Conservation (phyloP, 176 grass and related monocot genomes). For the Ampelocalamus luodianensis region DNA sequence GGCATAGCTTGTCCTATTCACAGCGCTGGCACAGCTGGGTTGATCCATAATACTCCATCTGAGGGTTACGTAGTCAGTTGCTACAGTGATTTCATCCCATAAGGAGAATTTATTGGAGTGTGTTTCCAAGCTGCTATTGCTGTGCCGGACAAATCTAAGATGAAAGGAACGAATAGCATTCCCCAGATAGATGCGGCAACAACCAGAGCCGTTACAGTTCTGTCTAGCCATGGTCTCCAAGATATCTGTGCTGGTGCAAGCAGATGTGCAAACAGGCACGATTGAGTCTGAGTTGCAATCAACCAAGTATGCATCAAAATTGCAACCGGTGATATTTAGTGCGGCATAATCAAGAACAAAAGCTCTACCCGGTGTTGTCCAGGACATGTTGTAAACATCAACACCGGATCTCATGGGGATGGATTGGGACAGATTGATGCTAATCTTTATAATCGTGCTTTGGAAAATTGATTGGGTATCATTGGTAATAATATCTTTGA, state of each 20-base stretch:
- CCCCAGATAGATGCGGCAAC: accelerated
- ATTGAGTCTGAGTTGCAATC: not conserved
- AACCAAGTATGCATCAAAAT: not conserved
- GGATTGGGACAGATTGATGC: not conserved
- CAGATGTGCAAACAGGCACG: not conserved
- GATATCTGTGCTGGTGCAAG: not conserved
- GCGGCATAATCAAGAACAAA: accelerated
- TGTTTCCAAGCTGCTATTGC: not conserved
- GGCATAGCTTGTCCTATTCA: not conserved
- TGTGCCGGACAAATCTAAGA: not conserved
- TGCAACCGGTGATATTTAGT: not conserved
- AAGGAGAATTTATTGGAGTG: not conserved
- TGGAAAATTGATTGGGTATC: not conserved
- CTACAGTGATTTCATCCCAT: not conserved
- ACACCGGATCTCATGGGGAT: not conserved
- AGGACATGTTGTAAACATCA: not conserved
- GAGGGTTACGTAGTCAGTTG: accelerated
- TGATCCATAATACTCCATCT: not conserved
- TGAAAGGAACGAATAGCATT: not conserved
- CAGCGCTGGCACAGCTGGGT: not conserved
- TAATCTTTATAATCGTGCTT: not conserved
- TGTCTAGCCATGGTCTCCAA: not conserved
- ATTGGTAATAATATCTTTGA: not conserved
- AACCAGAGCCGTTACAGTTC: not conserved
- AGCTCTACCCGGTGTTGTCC: not conserved